Evolutionary conservation across 2,329 filamentous ascomycete genomes (phyloP), one percentile per base, ranked within the genome.

Genomic region (Trichoderma sp.): DNA sequence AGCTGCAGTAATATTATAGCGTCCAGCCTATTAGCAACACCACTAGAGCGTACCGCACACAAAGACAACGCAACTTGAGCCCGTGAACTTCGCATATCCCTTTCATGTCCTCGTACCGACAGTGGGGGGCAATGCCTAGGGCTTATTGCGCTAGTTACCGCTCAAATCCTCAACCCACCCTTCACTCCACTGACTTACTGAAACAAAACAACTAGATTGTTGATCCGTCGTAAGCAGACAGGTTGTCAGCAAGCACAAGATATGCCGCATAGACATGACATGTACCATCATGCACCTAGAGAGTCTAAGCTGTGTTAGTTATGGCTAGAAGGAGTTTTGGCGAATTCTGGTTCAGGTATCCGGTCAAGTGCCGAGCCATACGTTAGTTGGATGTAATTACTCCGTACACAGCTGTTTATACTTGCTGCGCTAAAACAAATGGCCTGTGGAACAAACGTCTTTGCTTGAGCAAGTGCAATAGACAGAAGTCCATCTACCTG

Each of bases 381-480:
- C 14, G 2, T 15, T 36, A 6, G 34, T 36, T 15, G 14, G 34
- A 24, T 24, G 24, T 24, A 3, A 24, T 24, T 24, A 24, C 24
- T 24, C 24, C 1, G 1, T 43, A 39, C 39, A 43, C 3, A 43
- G 18, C 7, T 9, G 39, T 43, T 4, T n/a, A 43, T 43, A 43
- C 39, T 0, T 0, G 15, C 1, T n/a, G 18, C 1, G 18, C 39
- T 43, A 2, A 9, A 39, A 0, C 39, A n/a, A 43, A 9, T 43
- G 7, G 39, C 39, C 18, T 1, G 0, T 43, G 15, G 39, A 43
- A 43, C 39, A 1, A n/a, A 43, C 3, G 1, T 43, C 7, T 43
- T 43, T 9, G 39, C 15, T n/a, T 43, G 1, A n/a, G 39, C 39
- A 9, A 43, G 39, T 1, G 0, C 39, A n/a, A n/a, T 43, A n/a